Evolutionary conservation across 345 rosid species (phyloP).

Genomic region (Microthlaspi erraticum): DNA sequence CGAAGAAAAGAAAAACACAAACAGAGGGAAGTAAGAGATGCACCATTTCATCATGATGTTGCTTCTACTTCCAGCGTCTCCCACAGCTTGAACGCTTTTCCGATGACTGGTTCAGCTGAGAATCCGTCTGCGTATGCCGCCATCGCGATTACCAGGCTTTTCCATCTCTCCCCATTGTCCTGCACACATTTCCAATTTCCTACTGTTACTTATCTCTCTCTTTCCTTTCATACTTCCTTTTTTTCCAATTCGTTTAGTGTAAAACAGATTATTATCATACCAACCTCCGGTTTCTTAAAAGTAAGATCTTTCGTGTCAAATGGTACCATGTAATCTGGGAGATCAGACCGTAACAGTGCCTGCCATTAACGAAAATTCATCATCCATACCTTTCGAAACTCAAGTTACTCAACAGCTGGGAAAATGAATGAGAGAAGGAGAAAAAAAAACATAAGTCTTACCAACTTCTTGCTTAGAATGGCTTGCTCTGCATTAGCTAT

Average conservation of each 20-base stretch:
- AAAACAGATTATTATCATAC: conserved; percentile 35
- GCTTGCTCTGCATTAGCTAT: conserved; percentile 67
- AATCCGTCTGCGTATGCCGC: conserved; percentile 88
- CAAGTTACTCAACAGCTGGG: conserved; percentile 16
- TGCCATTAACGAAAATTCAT: conserved; percentile 42
- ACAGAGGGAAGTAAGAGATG: background rate
- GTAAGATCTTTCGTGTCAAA: conserved; percentile 64
- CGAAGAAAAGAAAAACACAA: background rate
- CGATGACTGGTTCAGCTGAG: conserved; percentile 76
- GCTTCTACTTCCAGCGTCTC: conserved; percentile 57
- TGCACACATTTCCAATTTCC: conserved; percentile 43
- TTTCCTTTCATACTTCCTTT: background rate
- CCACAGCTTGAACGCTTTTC: conserved; percentile 74
- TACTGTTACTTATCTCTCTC: background rate
- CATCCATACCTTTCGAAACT: conserved; percentile 11
- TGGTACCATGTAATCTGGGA: conserved; percentile 90
- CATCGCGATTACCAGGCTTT: conserved; percentile 73
- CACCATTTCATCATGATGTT: conserved; percentile 1
- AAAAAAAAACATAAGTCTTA: conserved; percentile 34
- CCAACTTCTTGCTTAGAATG: conserved; percentile 80
- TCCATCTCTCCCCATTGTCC: conserved; percentile 89
- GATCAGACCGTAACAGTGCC: conserved; percentile 88
- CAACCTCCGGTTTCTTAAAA: conserved; percentile 85
- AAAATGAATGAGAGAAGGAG: background rate
- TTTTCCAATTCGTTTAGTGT: background rate